phyloP scores from a whole-genome alignment of 768 basidiomycete species.

The Imleria badia region DNA sequence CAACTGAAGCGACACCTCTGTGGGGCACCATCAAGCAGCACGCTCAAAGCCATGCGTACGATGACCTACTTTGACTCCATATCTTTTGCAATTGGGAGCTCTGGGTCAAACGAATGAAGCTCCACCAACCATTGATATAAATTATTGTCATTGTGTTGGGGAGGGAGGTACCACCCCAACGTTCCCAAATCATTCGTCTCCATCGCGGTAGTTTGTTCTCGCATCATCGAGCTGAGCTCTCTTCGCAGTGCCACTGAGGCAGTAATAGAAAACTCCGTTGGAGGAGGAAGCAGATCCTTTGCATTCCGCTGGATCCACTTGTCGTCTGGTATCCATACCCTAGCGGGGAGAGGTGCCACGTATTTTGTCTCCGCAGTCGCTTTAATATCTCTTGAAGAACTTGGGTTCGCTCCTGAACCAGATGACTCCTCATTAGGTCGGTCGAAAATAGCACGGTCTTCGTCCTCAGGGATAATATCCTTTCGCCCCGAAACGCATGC shows the following conservation, averaged over 20 bases:
- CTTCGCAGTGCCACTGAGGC: conserved; percentile 59
- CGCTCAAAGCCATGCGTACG: neutral
- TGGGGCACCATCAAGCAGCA: neutral
- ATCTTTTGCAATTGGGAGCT: conserved; percentile 61
- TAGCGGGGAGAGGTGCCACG: neutral
- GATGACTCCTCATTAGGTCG: conserved; percentile 1
- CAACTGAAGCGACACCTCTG: conserved; percentile 60
- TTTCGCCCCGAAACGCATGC: conserved; percentile 40
- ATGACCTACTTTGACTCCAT: conserved; percentile 46
- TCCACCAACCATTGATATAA: conserved; percentile 75
- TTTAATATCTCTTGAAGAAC: neutral
- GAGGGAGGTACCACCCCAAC: conserved; percentile 72
- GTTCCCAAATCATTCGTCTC: conserved; percentile 40
- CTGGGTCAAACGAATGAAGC: conserved; percentile 65
- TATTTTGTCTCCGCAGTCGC: neutral
- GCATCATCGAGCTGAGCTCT: conserved; percentile 62
- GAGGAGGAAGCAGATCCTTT: conserved; percentile 57
- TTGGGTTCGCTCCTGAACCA: neutral
- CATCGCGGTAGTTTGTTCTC: conserved; percentile 50
- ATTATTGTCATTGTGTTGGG: conserved; percentile 64
- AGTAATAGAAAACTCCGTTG: conserved; percentile 50
- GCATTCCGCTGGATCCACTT: conserved; percentile 47
- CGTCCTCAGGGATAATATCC: conserved; percentile 48
- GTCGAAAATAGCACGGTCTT: conserved; percentile 48
- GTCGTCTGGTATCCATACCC: conserved; percentile 55